phyloP scores from a whole-genome alignment of 1,284 basidiomycete genomes.

The Irpex lacteus region DNA sequence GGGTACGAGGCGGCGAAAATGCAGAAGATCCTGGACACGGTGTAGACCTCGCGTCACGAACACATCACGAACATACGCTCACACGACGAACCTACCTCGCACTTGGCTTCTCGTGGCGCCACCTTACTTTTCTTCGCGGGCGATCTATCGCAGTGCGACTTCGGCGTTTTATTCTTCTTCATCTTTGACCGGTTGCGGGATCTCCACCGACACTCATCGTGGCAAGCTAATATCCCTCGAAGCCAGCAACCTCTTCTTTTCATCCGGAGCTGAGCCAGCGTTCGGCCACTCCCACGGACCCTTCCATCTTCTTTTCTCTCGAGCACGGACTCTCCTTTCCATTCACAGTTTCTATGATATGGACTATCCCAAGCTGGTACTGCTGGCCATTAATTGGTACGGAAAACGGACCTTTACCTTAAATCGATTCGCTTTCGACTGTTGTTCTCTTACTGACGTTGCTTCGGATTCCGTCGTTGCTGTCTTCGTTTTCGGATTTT shows the following conservation, averaged over 20 bases:
- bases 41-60: conserved; percentile 16
- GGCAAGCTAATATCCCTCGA: conserved; percentile 8
- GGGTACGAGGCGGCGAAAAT: conserved; percentile 39
- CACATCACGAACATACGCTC: neutral
- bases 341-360: neutral
- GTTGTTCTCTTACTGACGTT: conserved; percentile 2
- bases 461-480: conserved; percentile 9
- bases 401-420: conserved; percentile 14
- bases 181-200: conserved; percentile 5
- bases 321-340: conserved; percentile 14
- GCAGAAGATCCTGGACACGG: conserved; percentile 32
- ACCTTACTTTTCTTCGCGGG: conserved; percentile 7
- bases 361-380: conserved; percentile 4
- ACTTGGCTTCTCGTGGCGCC: conserved; percentile 10
- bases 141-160: conserved; percentile 13
- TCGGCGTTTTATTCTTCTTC: neutral
- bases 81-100: conserved; percentile 10
- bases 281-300: conserved; percentile 1
- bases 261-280: neutral
- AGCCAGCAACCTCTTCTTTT: neutral
- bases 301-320: conserved; percentile 5
- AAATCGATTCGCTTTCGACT: conserved; percentile 3
- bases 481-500: neutral
- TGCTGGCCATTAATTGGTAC: conserved; percentile 14
- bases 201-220: conserved; percentile 2